phyloP scores from a whole-genome alignment of 2,329 filamentous ascomycete species.

The Xylaria sp. region DNA sequence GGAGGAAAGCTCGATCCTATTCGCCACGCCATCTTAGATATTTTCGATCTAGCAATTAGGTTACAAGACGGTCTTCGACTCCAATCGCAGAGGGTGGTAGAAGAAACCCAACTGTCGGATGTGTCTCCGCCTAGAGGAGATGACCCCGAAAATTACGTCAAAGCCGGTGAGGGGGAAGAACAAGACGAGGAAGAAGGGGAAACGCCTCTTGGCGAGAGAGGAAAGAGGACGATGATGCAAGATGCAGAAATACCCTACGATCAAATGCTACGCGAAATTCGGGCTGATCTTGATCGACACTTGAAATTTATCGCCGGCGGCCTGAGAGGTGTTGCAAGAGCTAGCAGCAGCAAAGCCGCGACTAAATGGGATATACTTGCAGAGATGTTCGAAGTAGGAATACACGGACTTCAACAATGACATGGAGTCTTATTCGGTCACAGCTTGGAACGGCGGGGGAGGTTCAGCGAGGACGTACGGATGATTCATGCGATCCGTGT shows the following conservation, averaged over 20 bases:
- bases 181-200: conserved; percentile 48
- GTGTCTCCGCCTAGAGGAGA: conserved; percentile 50
- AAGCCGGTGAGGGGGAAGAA: conserved; percentile 49
- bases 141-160: conserved; percentile 42
- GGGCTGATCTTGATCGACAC: conserved; percentile 71
- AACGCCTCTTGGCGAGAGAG: conserved; percentile 49
- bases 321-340: conserved; percentile 78
- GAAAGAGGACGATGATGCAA: conserved; percentile 45
- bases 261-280: conserved; percentile 66
- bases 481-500: neutral
- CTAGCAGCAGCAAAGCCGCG: conserved; percentile 69
- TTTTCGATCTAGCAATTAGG: conserved; percentile 79
- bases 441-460: neutral
- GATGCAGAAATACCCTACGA: conserved; percentile 59
- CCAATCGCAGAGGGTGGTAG: conserved; percentile 53
- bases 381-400: conserved; percentile 75
- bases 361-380: conserved; percentile 83
- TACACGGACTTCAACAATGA: conserved; percentile 39
- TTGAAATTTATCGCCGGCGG: conserved; percentile 78
- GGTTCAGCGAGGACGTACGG: neutral
- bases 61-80: conserved; percentile 70
- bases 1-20: conserved; percentile 76
- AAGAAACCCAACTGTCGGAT: conserved; percentile 53
- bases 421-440: conserved; percentile 6
- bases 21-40: conserved; percentile 75